Conservation (phyloP, 2,329 filamentous ascomycete species). For the Harringtonia aguacate region DNA sequence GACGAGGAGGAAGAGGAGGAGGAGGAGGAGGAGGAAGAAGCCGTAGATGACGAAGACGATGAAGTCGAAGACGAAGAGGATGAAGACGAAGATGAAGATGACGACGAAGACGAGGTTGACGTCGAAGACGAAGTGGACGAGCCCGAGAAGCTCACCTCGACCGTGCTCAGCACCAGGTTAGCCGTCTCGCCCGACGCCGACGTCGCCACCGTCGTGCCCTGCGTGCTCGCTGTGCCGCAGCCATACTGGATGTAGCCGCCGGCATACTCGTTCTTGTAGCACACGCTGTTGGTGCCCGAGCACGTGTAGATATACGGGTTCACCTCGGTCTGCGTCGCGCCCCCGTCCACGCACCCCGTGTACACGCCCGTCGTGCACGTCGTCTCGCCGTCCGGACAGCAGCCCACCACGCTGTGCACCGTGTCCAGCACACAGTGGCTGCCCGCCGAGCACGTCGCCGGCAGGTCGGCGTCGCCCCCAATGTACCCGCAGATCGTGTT, state of each 20-base stretch:
- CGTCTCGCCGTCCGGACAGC: constrained; percentile 37
- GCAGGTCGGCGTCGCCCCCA: constrained; percentile 37
- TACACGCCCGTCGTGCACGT: constrained; percentile 44
- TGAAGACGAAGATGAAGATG: constrained; percentile 9
- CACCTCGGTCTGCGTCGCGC: constrained; percentile 32
- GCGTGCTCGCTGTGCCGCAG: constrained; percentile 37
- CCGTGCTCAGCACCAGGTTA: constrained; percentile 23
- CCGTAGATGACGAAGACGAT: constrained; percentile 7
- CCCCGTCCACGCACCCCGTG: constrained; percentile 43
- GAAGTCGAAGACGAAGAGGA: constrained; percentile 11
- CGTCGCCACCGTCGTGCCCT: constrained; percentile 37
- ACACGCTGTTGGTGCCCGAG: constrained; percentile 31
- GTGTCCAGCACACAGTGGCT: constrained; percentile 47
- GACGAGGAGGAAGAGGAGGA: constrained; percentile 8
- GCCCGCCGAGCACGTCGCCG: constrained; percentile 45
- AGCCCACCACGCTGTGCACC: constrained; percentile 17
- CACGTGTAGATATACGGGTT: constrained; percentile 50
- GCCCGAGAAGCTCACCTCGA: constrained; percentile 30
- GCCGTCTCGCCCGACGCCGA: constrained; percentile 32
- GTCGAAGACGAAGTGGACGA: constrained; percentile 19
- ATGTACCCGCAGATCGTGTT: constrained; percentile 51
- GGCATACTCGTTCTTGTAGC: constrained; percentile 44
- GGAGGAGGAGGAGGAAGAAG: constrained; percentile 8
- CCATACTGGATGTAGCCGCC: constrained; percentile 47
- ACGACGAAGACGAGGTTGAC: constrained; percentile 7